Base-by-base conservation (phyloP, 108 stramenopile genomes). In the Cyclotella sp. region DNA sequence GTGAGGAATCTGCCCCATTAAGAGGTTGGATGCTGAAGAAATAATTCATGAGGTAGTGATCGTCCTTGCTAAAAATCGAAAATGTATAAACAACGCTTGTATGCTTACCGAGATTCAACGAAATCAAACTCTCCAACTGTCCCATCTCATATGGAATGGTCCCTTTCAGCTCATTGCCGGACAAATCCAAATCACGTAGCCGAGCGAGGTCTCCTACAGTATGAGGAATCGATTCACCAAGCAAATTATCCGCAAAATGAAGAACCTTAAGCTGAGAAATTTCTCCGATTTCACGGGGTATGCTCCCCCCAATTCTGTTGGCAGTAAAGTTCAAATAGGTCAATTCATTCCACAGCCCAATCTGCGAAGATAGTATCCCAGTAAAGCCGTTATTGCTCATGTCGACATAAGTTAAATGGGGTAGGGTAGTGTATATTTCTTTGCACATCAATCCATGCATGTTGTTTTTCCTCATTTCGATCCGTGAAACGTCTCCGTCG, bases 131-230 rank as follows among this genome's bases (percentile, higher is more conserved):
- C 4, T 27, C 68, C 70, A 91, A 64, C 5, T 34, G 26, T 15
- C 75, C 82, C 9, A 93, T 63, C 52, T 87, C 86, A 44, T 85
- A 77, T 15, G 92, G 92, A 46, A 93, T 70, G 1, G 84, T 83
- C 4, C 85, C 85, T 13, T 62, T 41, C 0, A 91, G 49, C 21
- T 40, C 63, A 76, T 91, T 89, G 5, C 79, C 60, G 11, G 83
- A 65, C 47, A 80, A 45, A 29, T 78, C 75, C 44, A 90, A 62
- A 44, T 76, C 72, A n/a, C 63, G 45, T 46, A 79, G 28, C 22
- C 47, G 43, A n/a, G 15, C 57, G 0, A 70, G 63, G 24, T 66
- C 63, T 18, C 70, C 79, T 28, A 84, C 64, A 0, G 75, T 43
- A 19, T 70, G 30, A 6, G 83, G 83, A 40, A 84, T 77, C 16